phyloP scores from a whole-genome alignment of 2,329 filamentous ascomycete genomes.

The Colletotrichum godetiae region DNA sequence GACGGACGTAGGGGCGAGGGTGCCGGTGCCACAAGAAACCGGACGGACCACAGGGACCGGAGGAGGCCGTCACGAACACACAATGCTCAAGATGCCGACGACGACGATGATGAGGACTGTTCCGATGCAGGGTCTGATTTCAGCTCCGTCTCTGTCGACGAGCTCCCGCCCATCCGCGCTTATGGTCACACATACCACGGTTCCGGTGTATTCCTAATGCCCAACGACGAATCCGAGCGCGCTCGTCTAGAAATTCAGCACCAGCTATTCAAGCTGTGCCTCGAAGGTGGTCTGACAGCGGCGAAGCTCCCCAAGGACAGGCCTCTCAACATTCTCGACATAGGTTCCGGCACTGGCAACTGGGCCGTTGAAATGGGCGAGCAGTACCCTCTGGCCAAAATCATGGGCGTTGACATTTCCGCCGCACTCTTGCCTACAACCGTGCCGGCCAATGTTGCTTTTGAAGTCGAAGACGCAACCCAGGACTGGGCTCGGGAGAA shows the following conservation, averaged over 20 bases:
- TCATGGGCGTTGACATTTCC: slow-evolving; percentile 55
- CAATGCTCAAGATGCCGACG: not conserved
- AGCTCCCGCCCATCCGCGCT: slow-evolving; percentile 46
- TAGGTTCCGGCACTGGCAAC: slow-evolving; percentile 54
- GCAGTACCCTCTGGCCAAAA: slow-evolving; percentile 50
- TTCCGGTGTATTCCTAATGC: slow-evolving; percentile 46
- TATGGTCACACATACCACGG: slow-evolving; percentile 51
- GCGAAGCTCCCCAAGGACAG: slow-evolving; percentile 42
- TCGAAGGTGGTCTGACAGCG: slow-evolving; percentile 45
- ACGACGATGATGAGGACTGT: slow-evolving; percentile 39
- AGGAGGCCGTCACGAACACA: slow-evolving; percentile 15
- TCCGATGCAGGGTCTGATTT: slow-evolving; percentile 45
- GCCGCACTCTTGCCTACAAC: slow-evolving; percentile 52
- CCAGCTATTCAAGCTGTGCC: slow-evolving; percentile 48
- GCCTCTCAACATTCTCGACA: slow-evolving; percentile 50
- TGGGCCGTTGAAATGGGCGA: slow-evolving; percentile 57
- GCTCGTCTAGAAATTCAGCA: slow-evolving; percentile 47
- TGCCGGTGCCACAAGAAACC: not conserved
- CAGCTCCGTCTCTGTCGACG: slow-evolving; percentile 45
- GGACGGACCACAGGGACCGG: slow-evolving; percentile 19
- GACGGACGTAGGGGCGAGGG: slow-evolving; percentile 1
- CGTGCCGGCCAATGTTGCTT: slow-evolving; percentile 69
- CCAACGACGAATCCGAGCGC: slow-evolving; percentile 48
- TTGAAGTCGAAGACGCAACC: slow-evolving; percentile 69
- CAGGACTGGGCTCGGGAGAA: slow-evolving; percentile 51